A percentile compares a stretch with the other conserved stretches of the same genome.
phyloP scores from a whole-genome alignment of 2,329 filamentous ascomycete genomes.

The Periconia sp. region DNA sequence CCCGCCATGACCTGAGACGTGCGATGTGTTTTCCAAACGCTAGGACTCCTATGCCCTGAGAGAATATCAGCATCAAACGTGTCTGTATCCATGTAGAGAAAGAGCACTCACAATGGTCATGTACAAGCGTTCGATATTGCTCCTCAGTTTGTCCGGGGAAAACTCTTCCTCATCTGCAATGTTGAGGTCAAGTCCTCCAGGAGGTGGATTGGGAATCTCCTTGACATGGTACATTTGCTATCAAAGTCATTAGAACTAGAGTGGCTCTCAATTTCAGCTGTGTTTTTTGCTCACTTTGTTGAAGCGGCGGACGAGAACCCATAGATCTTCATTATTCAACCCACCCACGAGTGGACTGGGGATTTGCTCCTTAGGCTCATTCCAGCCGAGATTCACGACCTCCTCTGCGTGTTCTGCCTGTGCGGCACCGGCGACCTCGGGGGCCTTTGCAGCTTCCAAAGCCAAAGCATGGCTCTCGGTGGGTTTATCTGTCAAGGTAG shows the following conservation, averaged over 20 bases:
- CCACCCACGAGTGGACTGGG: conserved; percentile 65
- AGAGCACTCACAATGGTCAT: conserved; percentile 63
- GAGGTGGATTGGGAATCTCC: conserved; percentile 60
- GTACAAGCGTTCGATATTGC: conserved; percentile 77
- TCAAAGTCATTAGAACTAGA: neutral
- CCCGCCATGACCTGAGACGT: conserved; percentile 77
- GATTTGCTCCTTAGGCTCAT: conserved; percentile 59
- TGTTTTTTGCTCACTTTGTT: conserved; percentile 60
- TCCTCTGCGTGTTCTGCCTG: conserved; percentile 51
- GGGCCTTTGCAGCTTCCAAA: conserved; percentile 41
- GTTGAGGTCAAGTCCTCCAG: conserved; percentile 75
- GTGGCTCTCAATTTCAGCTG: neutral
- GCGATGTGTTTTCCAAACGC: conserved; percentile 72
- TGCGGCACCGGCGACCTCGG: conserved; percentile 47
- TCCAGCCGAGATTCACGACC: conserved; percentile 71
- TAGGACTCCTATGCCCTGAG: conserved; percentile 62
- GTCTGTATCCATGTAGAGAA: neutral
- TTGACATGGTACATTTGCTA: conserved; percentile 72
- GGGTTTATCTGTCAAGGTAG: conserved; percentile 44
- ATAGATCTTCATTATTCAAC: conserved; percentile 71
- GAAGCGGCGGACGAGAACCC: conserved; percentile 71
- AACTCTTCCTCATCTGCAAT: conserved; percentile 83
- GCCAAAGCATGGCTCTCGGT: conserved; percentile 53
- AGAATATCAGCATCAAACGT: conserved; percentile 11
- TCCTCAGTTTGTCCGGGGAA: conserved; percentile 78